Conservation (phyloP, 345 rosid genomes). For the Eutrema yunnanense region DNA sequence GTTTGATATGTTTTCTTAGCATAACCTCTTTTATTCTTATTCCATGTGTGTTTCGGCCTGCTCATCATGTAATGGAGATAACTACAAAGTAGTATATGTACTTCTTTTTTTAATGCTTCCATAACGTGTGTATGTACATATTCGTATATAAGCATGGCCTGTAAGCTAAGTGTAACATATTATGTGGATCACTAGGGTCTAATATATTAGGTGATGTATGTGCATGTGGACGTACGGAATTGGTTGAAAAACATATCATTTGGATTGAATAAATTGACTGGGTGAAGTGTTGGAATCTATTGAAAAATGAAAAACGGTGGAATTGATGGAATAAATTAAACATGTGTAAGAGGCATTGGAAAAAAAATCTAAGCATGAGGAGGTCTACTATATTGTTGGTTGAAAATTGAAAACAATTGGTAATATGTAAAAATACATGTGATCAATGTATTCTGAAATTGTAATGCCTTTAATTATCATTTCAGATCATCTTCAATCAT, state of each 20-base stretch:
- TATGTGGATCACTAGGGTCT: neutral
- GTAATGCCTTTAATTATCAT: neutral
- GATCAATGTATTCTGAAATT: neutral
- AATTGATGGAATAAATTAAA: neutral
- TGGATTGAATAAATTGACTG: neutral
- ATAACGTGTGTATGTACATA: neutral
- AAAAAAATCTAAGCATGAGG: neutral
- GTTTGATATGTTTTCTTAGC: conserved; percentile 23
- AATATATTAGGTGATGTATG: neutral
- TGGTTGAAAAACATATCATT: neutral
- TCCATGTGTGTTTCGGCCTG: neutral
- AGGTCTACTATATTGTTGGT: neutral
- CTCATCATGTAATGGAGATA: neutral
- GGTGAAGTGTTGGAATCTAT: neutral
- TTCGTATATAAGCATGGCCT: neutral
- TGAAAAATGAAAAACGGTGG: neutral
- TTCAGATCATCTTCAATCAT: no score
- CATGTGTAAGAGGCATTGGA: neutral
- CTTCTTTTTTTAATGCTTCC: neutral
- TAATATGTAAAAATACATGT: neutral
- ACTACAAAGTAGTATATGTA: neutral
- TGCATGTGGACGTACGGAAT: neutral
- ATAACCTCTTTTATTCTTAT: neutral
- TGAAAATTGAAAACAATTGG: neutral
- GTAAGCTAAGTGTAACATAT: neutral